phyloP scores from a whole-genome alignment of 768 basidiomycete genomes.

The Phylloporus sp. region DNA sequence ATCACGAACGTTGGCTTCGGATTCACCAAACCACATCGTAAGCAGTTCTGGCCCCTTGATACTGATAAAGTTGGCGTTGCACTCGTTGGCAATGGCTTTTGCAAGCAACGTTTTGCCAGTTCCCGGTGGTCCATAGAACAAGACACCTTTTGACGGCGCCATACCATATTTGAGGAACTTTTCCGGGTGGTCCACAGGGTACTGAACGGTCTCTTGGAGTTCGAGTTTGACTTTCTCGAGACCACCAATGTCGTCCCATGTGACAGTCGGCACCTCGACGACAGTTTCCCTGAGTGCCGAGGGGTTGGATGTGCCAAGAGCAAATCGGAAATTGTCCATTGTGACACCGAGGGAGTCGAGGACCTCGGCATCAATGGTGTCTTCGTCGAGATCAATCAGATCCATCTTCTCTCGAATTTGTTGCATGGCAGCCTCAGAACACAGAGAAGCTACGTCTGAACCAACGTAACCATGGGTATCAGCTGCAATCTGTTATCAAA shows the following conservation, averaged over 20 bases:
- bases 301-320: conserved; percentile 94
- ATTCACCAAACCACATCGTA: conserved; percentile 99
- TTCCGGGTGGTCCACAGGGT: conserved; percentile 99
- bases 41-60: conserved; percentile 99
- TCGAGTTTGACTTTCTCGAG: conserved; percentile 99
- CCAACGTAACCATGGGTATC: conserved; percentile 99
- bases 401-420: conserved; percentile 99
- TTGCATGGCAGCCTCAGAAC: conserved; percentile 99
- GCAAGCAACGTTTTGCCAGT: conserved; percentile 99
- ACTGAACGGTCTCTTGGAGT: conserved; percentile 98
- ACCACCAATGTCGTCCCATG: conserved; percentile 99
- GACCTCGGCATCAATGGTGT: conserved; percentile 98
- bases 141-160: conserved; percentile 98
- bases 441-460: conserved; percentile 94
- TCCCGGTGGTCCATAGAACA: conserved; percentile 99
- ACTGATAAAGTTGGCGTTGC: conserved; percentile 98
- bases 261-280: conserved; percentile 97
- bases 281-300: conserved; percentile 99
- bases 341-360: conserved; percentile 98
- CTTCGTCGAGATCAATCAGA: conserved; percentile 90
- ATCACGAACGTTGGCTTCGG: conserved; percentile 98
- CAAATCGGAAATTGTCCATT: conserved; percentile 99
- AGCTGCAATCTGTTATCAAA: conserved; percentile 74
- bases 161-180: conserved; percentile 99
- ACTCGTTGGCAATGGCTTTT: conserved; percentile 99